Percentiles rank a stretch among this genome's conserved stretches.
Conservation (phyloP, 805 yeast species). For the Saccharomyces mikatae region DNA sequence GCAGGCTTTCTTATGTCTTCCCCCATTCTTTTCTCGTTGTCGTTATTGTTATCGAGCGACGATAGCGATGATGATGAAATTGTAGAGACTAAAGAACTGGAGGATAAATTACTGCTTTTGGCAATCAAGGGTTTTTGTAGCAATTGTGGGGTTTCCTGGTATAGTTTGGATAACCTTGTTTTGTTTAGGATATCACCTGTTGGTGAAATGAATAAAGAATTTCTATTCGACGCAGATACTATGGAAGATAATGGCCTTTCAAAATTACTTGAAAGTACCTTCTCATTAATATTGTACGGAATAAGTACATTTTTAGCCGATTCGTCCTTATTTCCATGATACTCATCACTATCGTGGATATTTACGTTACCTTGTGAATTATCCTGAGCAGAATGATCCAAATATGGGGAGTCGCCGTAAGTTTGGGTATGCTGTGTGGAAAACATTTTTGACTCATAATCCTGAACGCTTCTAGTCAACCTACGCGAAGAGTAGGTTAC, state of each 20-base stretch:
- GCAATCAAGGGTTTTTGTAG: neutral
- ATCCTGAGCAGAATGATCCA: neutral
- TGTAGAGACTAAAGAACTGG: neutral
- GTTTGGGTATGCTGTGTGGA: neutral
- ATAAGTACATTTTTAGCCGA: neutral
- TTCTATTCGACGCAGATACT: conserved; percentile 13
- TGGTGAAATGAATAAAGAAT: conserved; percentile 62
- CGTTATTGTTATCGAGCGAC: neutral
- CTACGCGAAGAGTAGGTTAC: conserved; percentile 42
- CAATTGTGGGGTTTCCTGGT: neutral
- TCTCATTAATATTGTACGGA: neutral
- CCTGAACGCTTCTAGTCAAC: conserved; percentile 35
- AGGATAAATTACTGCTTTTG: neutral
- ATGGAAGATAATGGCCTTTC: neutral
- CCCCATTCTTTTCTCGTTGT: neutral
- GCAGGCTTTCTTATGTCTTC: neutral
- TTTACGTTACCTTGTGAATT: neutral
- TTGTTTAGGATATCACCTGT: conserved; percentile 44
- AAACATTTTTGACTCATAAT: neutral
- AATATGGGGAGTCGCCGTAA: neutral
- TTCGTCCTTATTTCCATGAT: neutral
- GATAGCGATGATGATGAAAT: neutral
- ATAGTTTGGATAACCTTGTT: neutral
- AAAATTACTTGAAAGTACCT: neutral
- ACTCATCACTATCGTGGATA: neutral